These are phyloP conservation scores for Pseudodiploospora longispora DNA, from an alignment of 2,329 filamentous ascomycete genomes.

Conservation along the genomic window DNA sequence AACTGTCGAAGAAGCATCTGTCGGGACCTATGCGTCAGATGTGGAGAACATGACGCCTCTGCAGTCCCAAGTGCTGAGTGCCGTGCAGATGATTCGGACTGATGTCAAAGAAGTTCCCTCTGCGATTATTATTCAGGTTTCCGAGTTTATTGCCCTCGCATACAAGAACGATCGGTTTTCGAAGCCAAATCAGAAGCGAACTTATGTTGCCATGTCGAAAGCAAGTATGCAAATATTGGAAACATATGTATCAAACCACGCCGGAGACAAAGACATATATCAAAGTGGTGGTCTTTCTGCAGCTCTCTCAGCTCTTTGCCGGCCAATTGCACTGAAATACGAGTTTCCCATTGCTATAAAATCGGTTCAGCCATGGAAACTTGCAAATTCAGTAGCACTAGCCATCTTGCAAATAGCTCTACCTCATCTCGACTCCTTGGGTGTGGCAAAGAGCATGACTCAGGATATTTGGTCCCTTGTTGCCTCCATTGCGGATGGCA, in stretches of 20 bases:
- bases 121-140: conserved; percentile 59
- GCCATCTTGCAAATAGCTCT: conserved; percentile 60
- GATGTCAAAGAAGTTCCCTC: conserved; percentile 58
- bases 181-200: conserved; percentile 47
- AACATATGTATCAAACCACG: conserved; percentile 49
- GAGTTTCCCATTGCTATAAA: conserved; percentile 64
- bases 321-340: conserved; percentile 74
- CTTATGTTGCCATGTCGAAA: conserved; percentile 85
- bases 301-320: conserved; percentile 58
- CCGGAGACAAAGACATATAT: conserved; percentile 60
- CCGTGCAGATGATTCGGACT: conserved; percentile 58
- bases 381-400: conserved; percentile 64
- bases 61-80: conserved; percentile 61
- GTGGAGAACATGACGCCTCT: conserved; percentile 65
- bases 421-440: conserved; percentile 45
- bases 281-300: conserved; percentile 56
- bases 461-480: conserved; percentile 64
- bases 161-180: conserved; percentile 39
- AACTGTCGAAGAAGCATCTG: conserved; percentile 62
- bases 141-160: conserved; percentile 63
- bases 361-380: conserved; percentile 66
- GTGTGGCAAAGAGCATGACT: conserved; percentile 35
- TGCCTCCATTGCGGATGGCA: conserved; percentile 57
- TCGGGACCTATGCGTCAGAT: conserved; percentile 61
- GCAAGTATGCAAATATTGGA: conserved; percentile 66